Evolutionary conservation across 139 green algal species (phyloP), one percentile per base, ranked within the genome.

Genomic region (Coelastrella sp.): DNA sequence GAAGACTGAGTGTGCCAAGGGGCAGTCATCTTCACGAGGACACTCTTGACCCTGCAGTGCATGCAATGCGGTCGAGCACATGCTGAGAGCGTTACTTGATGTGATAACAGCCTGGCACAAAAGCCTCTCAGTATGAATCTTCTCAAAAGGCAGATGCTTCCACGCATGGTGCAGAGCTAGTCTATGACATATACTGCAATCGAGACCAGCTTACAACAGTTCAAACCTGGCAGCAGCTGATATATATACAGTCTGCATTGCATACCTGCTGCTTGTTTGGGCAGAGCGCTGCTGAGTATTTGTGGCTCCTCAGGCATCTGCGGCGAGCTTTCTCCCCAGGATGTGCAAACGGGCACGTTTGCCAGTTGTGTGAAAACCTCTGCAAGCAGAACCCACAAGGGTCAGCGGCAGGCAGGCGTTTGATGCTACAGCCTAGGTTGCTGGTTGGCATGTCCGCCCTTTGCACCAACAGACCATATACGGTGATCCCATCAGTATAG

Each of bases 311-410:
- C 0, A 97, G 97, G 92, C 99, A 98, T 4, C 98, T 93, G 5
- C 98, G 92, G 11, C 97, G 92, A 0, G 98, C 98, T 87, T 99
- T 99, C 93, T 99, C 98, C 0, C 96, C 98, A 6, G 98, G 97
- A 90, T 99, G 98, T 5, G 98, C 95, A 92, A 99, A 99, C 4
- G 98, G 98, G 92, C 98, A 99, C 11, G 97, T 92, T 10, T 97
- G 97, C 98, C 98, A 99, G 91, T 99, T 98, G 88, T 99, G 98
- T 19, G 96, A 94, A 83, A 94, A 97, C 65, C 95, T 93, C 94
- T 97, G 74, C 74, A 58, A 96, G 83, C 91, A 94, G 89, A 95
- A 98, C 32, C 32, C 60, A 94, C 92, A 60, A 95, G 88, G 23
- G 97, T 92, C 95, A 97, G 77, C 19, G 61, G 79, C 58, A 85